phyloP scores from a whole-genome alignment of 495 filamentous ascomycete species.

The Hypoxylon subgilvum region DNA sequence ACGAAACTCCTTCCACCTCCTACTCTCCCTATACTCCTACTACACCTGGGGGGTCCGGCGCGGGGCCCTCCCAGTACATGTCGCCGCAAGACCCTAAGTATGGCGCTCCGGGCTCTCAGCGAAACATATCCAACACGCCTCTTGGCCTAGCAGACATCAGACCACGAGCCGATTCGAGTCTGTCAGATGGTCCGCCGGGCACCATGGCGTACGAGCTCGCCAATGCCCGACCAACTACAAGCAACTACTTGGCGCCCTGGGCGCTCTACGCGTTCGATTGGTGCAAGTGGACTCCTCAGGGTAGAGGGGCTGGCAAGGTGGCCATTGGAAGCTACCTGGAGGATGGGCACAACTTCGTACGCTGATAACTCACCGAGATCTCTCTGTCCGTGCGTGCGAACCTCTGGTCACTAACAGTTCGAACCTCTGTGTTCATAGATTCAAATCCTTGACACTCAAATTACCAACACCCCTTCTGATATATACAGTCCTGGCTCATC shows the following conservation, averaged over 20 bases:
- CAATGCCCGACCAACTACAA: constrained; percentile 58
- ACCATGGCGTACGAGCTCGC: constrained; percentile 60
- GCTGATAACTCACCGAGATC: constrained; percentile 29
- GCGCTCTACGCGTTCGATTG: constrained; percentile 96
- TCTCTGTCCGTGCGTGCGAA: background rate
- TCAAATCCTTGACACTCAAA: constrained; percentile 92
- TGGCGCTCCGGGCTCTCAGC: constrained; percentile 70
- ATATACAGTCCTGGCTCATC: constrained; percentile 70
- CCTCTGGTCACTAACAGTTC: constrained; percentile 6
- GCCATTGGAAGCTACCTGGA: constrained; percentile 95
- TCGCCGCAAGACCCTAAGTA: constrained; percentile 71
- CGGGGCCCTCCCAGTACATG: constrained; percentile 64
- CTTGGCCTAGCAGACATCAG: constrained; percentile 90
- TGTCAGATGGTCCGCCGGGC: constrained; percentile 68
- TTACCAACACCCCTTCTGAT: constrained; percentile 74
- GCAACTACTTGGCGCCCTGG: constrained; percentile 95
- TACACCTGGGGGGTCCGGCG: constrained; percentile 63
- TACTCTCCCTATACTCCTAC: constrained; percentile 73
- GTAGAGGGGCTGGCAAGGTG: constrained; percentile 83
- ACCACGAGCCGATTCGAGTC: constrained; percentile 73
- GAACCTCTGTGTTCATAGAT: constrained; percentile 68
- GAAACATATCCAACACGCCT: constrained; percentile 79
- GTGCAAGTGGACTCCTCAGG: constrained; percentile 95
- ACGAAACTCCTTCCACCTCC: constrained; percentile 64
- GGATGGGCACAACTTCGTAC: constrained; percentile 96